Conservation (phyloP, 345 rosid species). For the Alliaria petiolata region DNA sequence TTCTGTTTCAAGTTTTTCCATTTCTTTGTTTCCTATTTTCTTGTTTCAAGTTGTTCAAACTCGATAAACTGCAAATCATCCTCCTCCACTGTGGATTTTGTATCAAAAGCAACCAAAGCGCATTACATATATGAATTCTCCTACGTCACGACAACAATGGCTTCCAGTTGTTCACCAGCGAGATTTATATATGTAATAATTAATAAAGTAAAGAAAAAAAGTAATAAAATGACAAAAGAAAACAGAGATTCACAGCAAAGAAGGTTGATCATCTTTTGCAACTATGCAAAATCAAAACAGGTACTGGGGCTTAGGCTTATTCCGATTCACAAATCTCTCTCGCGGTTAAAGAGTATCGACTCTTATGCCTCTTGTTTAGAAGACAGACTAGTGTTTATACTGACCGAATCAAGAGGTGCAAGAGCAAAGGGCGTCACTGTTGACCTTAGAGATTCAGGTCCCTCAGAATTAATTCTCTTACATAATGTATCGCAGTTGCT, state of each 20-base stretch:
- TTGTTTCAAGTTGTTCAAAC: constrained; percentile 11
- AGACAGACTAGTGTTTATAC: constrained; percentile 13
- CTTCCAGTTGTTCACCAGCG: too few relatives aligned
- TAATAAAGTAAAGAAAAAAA: not conserved
- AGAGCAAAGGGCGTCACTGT: constrained; percentile 46
- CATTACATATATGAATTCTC: constrained; percentile 12
- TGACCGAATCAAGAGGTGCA: constrained; percentile 28
- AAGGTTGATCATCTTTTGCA: not conserved
- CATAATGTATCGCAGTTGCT: constrained; percentile 74
- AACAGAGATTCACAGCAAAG: not conserved
- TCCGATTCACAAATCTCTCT: not conserved
- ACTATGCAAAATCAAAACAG: not conserved
- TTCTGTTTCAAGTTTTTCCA: not conserved
- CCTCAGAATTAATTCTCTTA: constrained; percentile 70
- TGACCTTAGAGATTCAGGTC: constrained; percentile 70
- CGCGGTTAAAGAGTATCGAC: not conserved
- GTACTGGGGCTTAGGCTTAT: not conserved
- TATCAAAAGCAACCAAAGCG: constrained; percentile 1
- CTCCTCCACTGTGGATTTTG: constrained; percentile 4
- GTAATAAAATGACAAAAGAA: not conserved
- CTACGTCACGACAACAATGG: not conserved
- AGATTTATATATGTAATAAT: too few relatives aligned
- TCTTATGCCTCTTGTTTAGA: constrained; percentile 3
- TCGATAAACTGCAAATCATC: not conserved
- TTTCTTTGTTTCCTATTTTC: not conserved